Percentiles rank a stretch among this genome's conserved stretches.
Conservation (phyloP, 371 early-diverging fungal species). For the Mortierella sp. region DNA sequence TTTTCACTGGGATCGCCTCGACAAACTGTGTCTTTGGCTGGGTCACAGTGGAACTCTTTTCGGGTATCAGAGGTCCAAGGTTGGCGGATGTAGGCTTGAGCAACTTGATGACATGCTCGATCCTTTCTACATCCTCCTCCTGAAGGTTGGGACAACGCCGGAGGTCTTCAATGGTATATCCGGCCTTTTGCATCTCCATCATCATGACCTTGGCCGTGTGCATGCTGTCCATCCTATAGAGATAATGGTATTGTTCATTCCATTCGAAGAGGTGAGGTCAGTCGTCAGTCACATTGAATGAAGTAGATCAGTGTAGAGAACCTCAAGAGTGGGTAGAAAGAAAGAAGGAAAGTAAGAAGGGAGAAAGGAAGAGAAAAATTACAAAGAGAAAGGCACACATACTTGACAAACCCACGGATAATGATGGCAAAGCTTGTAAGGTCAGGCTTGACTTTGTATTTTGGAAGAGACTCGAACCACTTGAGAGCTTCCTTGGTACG, state of each 20-base stretch:
- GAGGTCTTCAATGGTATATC: slow-evolving; percentile 56
- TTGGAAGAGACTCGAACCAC: slow-evolving; percentile 79
- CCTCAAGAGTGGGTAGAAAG: slow-evolving; percentile 1
- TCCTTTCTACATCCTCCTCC: slow-evolving; percentile 55
- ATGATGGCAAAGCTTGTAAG: slow-evolving; percentile 81
- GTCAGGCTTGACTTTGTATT: slow-evolving; percentile 67
- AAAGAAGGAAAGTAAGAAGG: no score
- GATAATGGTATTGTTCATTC: no score
- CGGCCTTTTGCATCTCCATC: slow-evolving; percentile 70
- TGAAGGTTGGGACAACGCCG: slow-evolving; percentile 56
- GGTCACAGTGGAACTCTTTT: not conserved
- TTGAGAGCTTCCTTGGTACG: slow-evolving; percentile 70
- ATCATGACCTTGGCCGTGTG: slow-evolving; percentile 70
- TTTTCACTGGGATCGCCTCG: slow-evolving; percentile 81
- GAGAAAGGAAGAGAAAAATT: slow-evolving; percentile 5
- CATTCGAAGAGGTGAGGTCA: no score
- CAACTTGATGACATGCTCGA: slow-evolving; percentile 54
- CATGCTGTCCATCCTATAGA: slow-evolving; percentile 60
- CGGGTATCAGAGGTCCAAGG: slow-evolving; percentile 17
- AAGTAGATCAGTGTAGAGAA: not conserved
- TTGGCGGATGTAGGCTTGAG: slow-evolving; percentile 31
- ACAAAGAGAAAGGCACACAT: slow-evolving; percentile 25
- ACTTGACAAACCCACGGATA: slow-evolving; percentile 76
- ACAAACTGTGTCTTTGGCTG: slow-evolving; percentile 31
- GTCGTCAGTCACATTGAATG: no score